These are phyloP conservation scores for Chlorella sp. DNA, from an alignment of 139 green algal genomes.

Conservation along the genomic window DNA sequence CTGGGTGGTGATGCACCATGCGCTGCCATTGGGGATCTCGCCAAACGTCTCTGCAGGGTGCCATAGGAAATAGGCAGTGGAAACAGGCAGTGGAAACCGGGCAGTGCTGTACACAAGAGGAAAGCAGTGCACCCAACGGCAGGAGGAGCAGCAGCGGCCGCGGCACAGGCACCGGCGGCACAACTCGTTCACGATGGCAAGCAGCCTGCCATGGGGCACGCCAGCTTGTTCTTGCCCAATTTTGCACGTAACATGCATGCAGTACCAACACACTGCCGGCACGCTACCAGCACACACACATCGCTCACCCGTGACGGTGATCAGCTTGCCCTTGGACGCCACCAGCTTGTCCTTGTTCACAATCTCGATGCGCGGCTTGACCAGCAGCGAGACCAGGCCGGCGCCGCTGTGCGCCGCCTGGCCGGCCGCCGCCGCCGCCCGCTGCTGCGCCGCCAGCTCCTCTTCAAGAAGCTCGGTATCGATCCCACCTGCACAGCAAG, in stretches of 20 bases:
- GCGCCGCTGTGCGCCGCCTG: slow-evolving; percentile 17
- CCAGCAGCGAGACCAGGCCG: slow-evolving; percentile 50
- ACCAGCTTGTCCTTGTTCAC: slow-evolving; percentile 60
- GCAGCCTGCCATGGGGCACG: too few species aligned
- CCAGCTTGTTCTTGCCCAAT: too few species aligned
- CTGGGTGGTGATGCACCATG: slow-evolving; percentile 63
- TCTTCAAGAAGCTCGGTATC: slow-evolving; percentile 55
- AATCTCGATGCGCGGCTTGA: slow-evolving; percentile 28
- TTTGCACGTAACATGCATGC: too few species aligned
- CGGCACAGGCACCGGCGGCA: too few species aligned
- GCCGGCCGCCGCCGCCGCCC: neutral
- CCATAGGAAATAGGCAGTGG: too few species aligned
- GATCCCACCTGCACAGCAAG: slow-evolving; percentile 35
- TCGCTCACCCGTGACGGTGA: slow-evolving; percentile 50
- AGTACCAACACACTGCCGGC: too few species aligned
- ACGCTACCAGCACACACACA: too few species aligned
- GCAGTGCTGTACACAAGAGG: too few species aligned
- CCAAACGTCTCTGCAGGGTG: slow-evolving; percentile 47
- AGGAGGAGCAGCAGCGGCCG: too few species aligned
- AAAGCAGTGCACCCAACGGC: too few species aligned
- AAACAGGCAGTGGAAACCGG: too few species aligned
- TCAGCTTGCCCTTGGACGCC: slow-evolving; percentile 67
- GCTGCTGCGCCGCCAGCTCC: slow-evolving; percentile 11
- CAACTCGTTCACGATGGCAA: too few species aligned
- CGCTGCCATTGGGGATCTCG: slow-evolving; percentile 62